Evolutionary conservation across 805 yeast genomes (phyloP).

Genomic region (Cyberlindnera amylophila): DNA sequence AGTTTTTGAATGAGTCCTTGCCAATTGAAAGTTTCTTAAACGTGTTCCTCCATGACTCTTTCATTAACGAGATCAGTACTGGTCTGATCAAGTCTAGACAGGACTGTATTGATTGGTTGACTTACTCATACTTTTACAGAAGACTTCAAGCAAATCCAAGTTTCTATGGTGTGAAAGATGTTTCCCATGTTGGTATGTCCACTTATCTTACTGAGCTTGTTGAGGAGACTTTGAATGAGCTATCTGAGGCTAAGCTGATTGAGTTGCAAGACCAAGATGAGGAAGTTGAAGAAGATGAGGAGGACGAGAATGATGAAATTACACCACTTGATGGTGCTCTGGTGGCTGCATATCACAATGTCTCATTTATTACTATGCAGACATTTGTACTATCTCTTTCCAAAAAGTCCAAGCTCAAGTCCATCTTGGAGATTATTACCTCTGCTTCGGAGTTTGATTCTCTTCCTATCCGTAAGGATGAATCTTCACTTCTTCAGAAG

Average conservation of each 20-base stretch:
- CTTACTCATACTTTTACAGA: slow-evolving; percentile 78
- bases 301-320: slow-evolving; percentile 34
- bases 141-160: slow-evolving; percentile 81
- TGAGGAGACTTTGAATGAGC: slow-evolving; percentile 63
- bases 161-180: slow-evolving; percentile 74
- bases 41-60: slow-evolving; percentile 56
- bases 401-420: slow-evolving; percentile 52
- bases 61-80: slow-evolving; percentile 71
- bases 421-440: slow-evolving; percentile 60
- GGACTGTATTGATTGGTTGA: slow-evolving; percentile 87
- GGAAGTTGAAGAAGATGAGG: slow-evolving; percentile 33
- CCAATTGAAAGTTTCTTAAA: slow-evolving; percentile 81
- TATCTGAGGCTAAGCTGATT: slow-evolving; percentile 57
- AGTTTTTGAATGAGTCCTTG: slow-evolving; percentile 66
- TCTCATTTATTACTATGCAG: slow-evolving; percentile 65
- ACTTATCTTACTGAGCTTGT: slow-evolving; percentile 81
- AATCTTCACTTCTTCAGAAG: slow-evolving; percentile 42
- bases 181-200: slow-evolving; percentile 64
- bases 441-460: slow-evolving; percentile 71
- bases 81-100: slow-evolving; percentile 63
- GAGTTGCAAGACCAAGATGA: slow-evolving; percentile 45
- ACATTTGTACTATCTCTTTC: slow-evolving; percentile 49
- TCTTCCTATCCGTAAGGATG: slow-evolving; percentile 61
- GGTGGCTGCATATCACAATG: slow-evolving; percentile 69
- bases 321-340: slow-evolving; percentile 65